Base-by-base conservation (phyloP, 805 yeast species). In the Debaryomyces hansenii region DNA sequence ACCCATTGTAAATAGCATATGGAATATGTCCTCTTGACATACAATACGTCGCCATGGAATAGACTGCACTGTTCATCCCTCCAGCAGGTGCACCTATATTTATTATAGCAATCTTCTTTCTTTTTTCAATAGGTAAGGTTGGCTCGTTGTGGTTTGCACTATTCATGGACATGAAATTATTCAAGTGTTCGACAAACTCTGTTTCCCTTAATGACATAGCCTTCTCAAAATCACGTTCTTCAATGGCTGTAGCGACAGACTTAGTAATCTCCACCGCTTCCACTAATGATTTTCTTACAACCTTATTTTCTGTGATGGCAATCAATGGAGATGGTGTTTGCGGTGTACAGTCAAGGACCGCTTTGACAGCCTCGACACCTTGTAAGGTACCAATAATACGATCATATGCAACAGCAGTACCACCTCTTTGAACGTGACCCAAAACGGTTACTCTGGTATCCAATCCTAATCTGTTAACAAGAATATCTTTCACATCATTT, bases 391-490 rank as follows among this genome's bases (percentile, higher is more conserved):
- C 96, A 57, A 94, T 70, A 62, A 86, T 69, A 63, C 99, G 82
- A 67, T 94, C 99, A 58, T 79, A 89, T 2, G 98, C 97, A 45
- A 91, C 97, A 20, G 99, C 97, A 39, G 96, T 82, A 68, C 99
- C 99, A 73, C 99, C 99, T 71, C 99, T 83, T 76, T 94, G 99
- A 45, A 94, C 97, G 66, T 94, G 99, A 45, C 99, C 99, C 57
- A 94, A 76, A 10, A 95, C 89, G 36, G 99, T 94, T 58, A 92
- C 85, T 66, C 98, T 83, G 4, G 98, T 92, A 65, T 94, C 99
- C 46, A 94, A 78, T 10, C 96, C 96, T 51, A 94, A 72, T 15
- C 49, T 50, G 46, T 84, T 84, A 40, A 87, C 88, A 48, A 94
- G 75, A 14, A 85, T 94, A 43, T 89, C 82, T 68, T 86, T 85